Base-by-base conservation (phyloP, 192 early-diverging fungal species). In the Coemansia sp. region DNA sequence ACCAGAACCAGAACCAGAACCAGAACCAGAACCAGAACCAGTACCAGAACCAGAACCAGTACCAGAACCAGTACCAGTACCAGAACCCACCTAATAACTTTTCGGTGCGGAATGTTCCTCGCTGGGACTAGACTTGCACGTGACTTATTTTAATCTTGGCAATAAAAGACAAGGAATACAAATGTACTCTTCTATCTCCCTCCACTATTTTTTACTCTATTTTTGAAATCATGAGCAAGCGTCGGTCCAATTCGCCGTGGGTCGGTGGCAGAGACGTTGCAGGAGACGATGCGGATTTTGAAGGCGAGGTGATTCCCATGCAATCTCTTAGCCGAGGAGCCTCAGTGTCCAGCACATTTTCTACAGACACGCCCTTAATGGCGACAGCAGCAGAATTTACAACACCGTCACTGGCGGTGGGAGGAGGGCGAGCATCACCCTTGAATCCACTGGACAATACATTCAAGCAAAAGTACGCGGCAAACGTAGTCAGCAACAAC, bases 401-500 rank as follows among this genome's bases (percentile, higher is more conserved):
- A n/a, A n/a, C 10, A 10, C 7, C 12, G 22, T 2, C 56, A 10
- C 22, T 26, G 22, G 52, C 32, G 39, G 22, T 12, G 17, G 46
- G 22, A 39, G 55, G 22, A 56, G 71, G 63, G 19, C 71, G 76
- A 0, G 70, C 71, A 15, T 71, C 73, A 42, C 67, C 76, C 18
- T 54, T 80, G 14, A 80, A 80, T 32, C 76, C 76, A 2, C 55
- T 63, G 48, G 76, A 80, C 68, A 74, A 70, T 43, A 35, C 35
- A 6, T 67, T 63, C 24, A 68, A 70, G 46, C 35, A 62, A 40
- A 82, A 82, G 65, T 90, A 80, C 66, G 70, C 91, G 18, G 85
- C 86, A 3, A 98, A 98, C 75, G 83, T 91, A 32, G 84, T 95
- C 9, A 78, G 86, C 43, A 96, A 96, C 77, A 93, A 95, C 70